Conservation (phyloP, 345 rosid species). For the Bretschneidera sinensis region DNA sequence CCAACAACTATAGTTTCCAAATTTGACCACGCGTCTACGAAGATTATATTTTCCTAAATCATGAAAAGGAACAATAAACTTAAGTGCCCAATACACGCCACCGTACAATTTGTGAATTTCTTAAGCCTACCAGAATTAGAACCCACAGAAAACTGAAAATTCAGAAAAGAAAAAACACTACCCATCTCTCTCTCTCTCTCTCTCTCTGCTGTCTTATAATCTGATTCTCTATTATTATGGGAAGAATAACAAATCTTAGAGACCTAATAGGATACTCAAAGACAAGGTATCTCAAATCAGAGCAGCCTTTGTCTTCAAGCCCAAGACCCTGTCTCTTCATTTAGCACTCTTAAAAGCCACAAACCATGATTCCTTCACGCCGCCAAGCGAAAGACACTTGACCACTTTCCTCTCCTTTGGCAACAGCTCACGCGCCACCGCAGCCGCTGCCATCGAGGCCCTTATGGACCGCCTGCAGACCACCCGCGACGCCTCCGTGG, state of each 20-base stretch:
- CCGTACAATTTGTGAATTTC: no score
- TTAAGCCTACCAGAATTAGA: no score
- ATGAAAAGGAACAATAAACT: no score
- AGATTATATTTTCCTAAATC: no score
- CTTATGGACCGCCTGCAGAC: slow-evolving; percentile 88
- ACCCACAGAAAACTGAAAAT: no score
- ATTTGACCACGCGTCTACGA: no score
- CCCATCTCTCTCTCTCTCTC: no score
- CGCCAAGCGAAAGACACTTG: slow-evolving; percentile 51
- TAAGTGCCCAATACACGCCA: no score
- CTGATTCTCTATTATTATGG: no score
- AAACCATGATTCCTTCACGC: slow-evolving; percentile 56
- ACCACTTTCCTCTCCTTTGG: slow-evolving; percentile 61
- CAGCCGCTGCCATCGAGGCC: slow-evolving; percentile 54
- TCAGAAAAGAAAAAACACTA: no score
- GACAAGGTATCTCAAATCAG: slow-evolving; percentile 81
- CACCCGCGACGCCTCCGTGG: slow-evolving; percentile 67
- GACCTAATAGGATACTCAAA: slow-evolving; percentile 55
- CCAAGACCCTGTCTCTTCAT: slow-evolving; percentile 39
- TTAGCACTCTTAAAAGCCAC: slow-evolving; percentile 74
- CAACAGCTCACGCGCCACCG: slow-evolving; percentile 68
- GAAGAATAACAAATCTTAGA: slow-evolving; percentile 40
- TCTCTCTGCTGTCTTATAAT: no score
- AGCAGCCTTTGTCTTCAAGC: slow-evolving; percentile 54
- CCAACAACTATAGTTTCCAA: no score